Evolutionary conservation across 768 basidiomycete species (phyloP).

Genomic region (Rhodocollybia butyracea): DNA sequence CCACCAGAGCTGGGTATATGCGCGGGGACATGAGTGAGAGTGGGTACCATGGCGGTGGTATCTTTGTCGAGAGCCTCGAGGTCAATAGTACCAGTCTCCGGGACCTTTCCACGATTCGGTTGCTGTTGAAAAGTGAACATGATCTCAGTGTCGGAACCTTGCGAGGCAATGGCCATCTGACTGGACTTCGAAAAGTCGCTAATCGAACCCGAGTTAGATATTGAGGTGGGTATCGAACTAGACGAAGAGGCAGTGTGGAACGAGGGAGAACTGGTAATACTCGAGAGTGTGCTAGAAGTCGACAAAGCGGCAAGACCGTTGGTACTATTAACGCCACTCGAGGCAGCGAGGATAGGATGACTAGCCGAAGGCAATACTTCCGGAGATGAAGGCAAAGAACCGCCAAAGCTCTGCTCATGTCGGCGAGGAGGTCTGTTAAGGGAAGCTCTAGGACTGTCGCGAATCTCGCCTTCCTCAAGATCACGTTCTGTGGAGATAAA

Average conservation of each 20-base stretch:
- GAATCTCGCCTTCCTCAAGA: slow-evolving; percentile 7
- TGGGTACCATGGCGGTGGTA: not conserved
- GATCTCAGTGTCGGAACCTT: not conserved
- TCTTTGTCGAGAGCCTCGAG: slow-evolving; percentile 6
- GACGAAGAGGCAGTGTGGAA: slow-evolving; percentile 1
- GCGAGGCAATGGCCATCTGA: not conserved
- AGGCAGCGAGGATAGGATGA: not conserved
- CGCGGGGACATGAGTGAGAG: not conserved
- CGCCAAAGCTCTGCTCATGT: slow-evolving; percentile 1
- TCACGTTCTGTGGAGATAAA: not conserved
- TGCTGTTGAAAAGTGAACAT: not conserved
- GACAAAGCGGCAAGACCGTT: not conserved
- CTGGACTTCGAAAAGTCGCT: not conserved
- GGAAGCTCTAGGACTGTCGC: not conserved
- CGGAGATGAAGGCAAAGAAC: slow-evolving; percentile 3
- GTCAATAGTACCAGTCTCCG: slow-evolving; percentile 4
- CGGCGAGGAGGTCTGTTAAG: not conserved
- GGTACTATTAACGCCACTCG: not conserved
- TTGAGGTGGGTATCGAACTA: slow-evolving; percentile 2
- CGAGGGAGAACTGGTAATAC: not conserved
- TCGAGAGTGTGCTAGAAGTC: slow-evolving; percentile 7
- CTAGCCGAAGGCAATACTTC: slow-evolving; percentile 1
- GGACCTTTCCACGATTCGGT: not conserved
- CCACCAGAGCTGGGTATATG: slow-evolving; percentile 3
- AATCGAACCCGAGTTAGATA: not conserved